Base-by-base conservation (phyloP, 176 grass and related monocot genomes). In the Aegilops tauschii region DNA sequence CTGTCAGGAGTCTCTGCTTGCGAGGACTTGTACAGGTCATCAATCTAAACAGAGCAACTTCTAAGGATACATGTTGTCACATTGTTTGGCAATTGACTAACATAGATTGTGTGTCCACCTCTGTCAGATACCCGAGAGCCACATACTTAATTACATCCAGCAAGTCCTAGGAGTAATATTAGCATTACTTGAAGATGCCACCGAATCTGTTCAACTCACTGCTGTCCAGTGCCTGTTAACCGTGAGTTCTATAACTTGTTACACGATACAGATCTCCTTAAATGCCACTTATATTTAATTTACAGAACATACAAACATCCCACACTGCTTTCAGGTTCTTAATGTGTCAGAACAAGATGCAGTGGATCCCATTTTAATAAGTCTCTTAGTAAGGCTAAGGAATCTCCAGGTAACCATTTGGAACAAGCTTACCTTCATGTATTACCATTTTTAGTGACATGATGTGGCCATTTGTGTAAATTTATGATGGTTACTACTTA, bases 131-230 rank as follows among this genome's bases (percentile, higher is more conserved):
- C 96, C 96, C 45, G 86, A 94, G 69, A 91, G 79, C 73, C 90
- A 92, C 52, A 98, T 98, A 84, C 50, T 68, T 89, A 92, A 76
- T 64, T 98, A 95, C 85, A 95, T 98, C 81, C 79, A 90, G 72
- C 95, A 88, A 97, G 84, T 90, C 32, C 86, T 98, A 79, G 93
- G 96, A 50, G 93, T 98, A 79, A 92, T 98, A 89, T 86, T 98
- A 77, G 96, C 93, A 74, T 91, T 98, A 79, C 96, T 98, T 82
- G 96, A 98, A 94, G 96, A 95, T 65, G 66, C 92, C 86, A 94
- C 88, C 29, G 93, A 98, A 70, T 92, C 92, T 67, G 96, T 98
- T 91, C 90, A 95, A 87, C 87, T 98, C 61, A 98, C 96, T 88
- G 93, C 93, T 84, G 96, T 95, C 20, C 93, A 95, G 62, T 98